Evolutionary conservation across 306 rosid species (phyloP).

Genomic region (Mimosa bimucronata): DNA sequence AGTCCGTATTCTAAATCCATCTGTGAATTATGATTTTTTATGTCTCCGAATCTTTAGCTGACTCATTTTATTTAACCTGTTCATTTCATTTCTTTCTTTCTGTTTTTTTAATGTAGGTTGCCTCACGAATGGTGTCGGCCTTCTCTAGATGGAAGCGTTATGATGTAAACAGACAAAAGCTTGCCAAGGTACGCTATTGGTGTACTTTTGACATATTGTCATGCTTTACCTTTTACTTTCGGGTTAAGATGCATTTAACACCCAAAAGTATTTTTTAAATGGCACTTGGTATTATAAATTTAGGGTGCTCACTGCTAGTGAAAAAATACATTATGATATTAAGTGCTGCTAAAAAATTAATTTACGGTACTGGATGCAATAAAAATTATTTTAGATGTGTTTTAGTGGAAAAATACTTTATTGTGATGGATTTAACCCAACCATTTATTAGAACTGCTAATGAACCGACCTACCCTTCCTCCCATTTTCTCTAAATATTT

Average conservation of each 20-base stretch:
- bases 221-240: background rate
- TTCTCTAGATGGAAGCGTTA: constrained; percentile 94
- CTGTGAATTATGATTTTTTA: constrained; percentile 13
- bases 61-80: background rate
- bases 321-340: too few relatives aligned
- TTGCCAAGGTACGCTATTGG: constrained; percentile 64
- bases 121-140: constrained; percentile 97
- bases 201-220: background rate
- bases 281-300: too few relatives aligned
- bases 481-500: background rate
- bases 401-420: too few relatives aligned
- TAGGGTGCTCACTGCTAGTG: too few relatives aligned
- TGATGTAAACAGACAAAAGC: constrained; percentile 83
- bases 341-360: too few relatives aligned
- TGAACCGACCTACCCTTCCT: background rate
- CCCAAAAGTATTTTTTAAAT: too few relatives aligned
- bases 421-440: too few relatives aligned
- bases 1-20: constrained; percentile 48
- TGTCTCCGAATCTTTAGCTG: constrained; percentile 17
- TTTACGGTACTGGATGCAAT: too few relatives aligned
- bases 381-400: too few relatives aligned
- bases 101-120: constrained; percentile 57
- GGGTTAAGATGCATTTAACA: too few relatives aligned
- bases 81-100: constrained; percentile 4
- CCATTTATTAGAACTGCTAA: background rate